phyloP scores from a whole-genome alignment of 2,329 filamentous ascomycete genomes.

The Trichoderma afroharzianum region DNA sequence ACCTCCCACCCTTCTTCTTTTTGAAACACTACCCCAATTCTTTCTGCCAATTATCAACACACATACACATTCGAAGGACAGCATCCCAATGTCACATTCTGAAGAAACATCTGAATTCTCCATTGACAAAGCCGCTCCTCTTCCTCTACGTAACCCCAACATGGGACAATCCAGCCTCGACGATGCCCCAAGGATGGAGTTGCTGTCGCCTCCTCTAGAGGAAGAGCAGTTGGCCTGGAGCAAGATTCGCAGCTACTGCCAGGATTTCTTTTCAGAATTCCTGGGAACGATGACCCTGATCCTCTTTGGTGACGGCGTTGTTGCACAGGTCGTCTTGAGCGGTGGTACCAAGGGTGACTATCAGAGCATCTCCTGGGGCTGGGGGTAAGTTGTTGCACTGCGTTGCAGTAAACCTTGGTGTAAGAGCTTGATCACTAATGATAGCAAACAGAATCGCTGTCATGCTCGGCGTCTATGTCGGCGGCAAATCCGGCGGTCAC shows the following conservation, averaged over 20 bases:
- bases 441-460: constrained; percentile 52
- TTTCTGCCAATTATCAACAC: neutral
- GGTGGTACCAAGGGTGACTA: constrained; percentile 44
- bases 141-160: constrained; percentile 29
- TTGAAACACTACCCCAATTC: neutral
- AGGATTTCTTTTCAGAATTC: constrained; percentile 64
- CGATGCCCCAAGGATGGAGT: neutral
- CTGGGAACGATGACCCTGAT: constrained; percentile 65
- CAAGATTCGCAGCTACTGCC: constrained; percentile 45
- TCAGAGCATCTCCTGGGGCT: constrained; percentile 48
- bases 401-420: neutral
- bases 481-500: constrained; percentile 62
- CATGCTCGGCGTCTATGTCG: constrained; percentile 67
- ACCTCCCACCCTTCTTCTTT: neutral
- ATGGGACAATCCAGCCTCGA: constrained; percentile 5
- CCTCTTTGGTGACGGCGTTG: constrained; percentile 67
- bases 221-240: constrained; percentile 44
- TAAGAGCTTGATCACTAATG: neutral
- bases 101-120: constrained; percentile 35
- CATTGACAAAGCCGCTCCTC: constrained; percentile 30
- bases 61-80: neutral
- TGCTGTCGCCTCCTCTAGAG: constrained; percentile 12
- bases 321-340: constrained; percentile 65
- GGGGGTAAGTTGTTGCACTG: constrained; percentile 39
- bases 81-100: constrained; percentile 27